Conservation (phyloP, 2,329 filamentous ascomycete species). For the Epichloe bromicola region DNA sequence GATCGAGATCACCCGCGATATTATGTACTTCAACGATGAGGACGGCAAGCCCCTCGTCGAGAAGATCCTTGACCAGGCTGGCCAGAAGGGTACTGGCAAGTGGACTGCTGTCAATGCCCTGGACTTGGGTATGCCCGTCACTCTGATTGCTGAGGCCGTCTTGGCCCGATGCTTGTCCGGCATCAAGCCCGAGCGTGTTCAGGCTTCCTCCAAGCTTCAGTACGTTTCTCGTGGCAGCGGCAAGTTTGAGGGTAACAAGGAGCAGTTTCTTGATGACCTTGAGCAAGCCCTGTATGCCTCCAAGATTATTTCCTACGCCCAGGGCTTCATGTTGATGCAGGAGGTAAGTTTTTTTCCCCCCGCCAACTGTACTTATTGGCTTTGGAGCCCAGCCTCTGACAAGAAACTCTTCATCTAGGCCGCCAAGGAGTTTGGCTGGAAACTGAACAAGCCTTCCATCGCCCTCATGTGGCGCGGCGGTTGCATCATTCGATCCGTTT, state of each 20-base stretch:
- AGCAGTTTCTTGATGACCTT: constrained; percentile 89
- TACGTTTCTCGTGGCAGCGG: constrained; percentile 57
- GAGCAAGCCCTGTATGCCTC: constrained; percentile 98
- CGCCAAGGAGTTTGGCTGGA: constrained; percentile 92
- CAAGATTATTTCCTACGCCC: constrained; percentile 99
- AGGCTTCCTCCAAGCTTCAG: constrained; percentile 65
- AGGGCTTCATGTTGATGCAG: constrained; percentile 99
- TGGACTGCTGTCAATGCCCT: constrained; percentile 99
- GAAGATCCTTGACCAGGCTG: constrained; percentile 97
- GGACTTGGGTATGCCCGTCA: constrained; percentile 96
- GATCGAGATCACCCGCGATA: constrained; percentile 96
- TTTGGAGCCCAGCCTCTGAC: background rate
- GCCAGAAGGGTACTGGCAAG: constrained; percentile 99
- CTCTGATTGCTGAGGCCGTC: constrained; percentile 92
- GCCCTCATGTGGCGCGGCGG: constrained; percentile 99
- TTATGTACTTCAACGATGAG: constrained; percentile 96
- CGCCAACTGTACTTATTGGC: background rate
- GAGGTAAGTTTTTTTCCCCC: constrained; percentile 48
- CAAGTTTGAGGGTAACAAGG: constrained; percentile 76
- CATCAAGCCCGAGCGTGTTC: constrained; percentile 83
- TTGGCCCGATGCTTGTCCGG: constrained; percentile 88
- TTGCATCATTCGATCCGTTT: constrained; percentile 99
- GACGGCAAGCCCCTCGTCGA: constrained; percentile 84
- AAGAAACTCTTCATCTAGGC: constrained; percentile 40
- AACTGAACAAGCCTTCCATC: constrained; percentile 99